These are phyloP conservation scores for Euphrasia arctica DNA, from an alignment of 305 asterid genomes.

Conservation along the genomic window DNA sequence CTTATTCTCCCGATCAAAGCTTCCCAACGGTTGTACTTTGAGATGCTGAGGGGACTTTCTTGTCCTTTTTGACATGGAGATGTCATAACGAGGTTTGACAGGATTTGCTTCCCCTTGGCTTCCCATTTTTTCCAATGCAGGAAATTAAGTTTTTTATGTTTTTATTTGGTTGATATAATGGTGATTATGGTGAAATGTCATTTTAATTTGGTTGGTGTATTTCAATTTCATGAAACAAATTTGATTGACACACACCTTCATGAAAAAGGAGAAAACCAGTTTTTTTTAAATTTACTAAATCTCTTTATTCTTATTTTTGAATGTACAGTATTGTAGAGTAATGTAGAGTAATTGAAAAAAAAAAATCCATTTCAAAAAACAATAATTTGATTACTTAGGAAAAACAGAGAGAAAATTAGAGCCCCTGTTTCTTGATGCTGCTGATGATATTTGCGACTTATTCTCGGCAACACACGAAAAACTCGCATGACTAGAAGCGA, in stretches of 20 bases:
- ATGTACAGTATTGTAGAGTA: not conserved
- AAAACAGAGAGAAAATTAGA: not conserved
- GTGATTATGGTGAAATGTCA: slow-evolving; percentile 11
- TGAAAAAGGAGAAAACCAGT: not conserved
- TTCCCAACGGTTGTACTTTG: slow-evolving; percentile 8
- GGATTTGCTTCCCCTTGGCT: slow-evolving; percentile 16
- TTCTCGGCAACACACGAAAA: slow-evolving; percentile 27
- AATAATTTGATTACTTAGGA: not conserved
- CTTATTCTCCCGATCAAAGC: slow-evolving; percentile 18
- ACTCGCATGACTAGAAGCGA: slow-evolving; percentile 30
- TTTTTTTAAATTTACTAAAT: not conserved
- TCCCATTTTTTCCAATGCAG: slow-evolving; percentile 22
- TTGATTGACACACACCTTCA: slow-evolving; percentile 28
- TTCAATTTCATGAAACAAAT: slow-evolving; percentile 26
- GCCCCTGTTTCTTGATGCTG: slow-evolving; percentile 9
- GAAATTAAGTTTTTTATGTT: not conserved
- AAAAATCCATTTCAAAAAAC: not conserved
- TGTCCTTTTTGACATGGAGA: slow-evolving; percentile 46
- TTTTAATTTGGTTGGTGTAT: slow-evolving; percentile 35
- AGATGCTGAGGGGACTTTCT: slow-evolving; percentile 20
- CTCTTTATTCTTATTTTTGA: not conserved
- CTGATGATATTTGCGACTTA: not conserved
- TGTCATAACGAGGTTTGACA: slow-evolving; percentile 26
- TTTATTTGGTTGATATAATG: not conserved
- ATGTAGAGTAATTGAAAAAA: not conserved